Base-by-base conservation (phyloP, 202 grass and related monocot genomes). In the Panicum virgatum region DNA sequence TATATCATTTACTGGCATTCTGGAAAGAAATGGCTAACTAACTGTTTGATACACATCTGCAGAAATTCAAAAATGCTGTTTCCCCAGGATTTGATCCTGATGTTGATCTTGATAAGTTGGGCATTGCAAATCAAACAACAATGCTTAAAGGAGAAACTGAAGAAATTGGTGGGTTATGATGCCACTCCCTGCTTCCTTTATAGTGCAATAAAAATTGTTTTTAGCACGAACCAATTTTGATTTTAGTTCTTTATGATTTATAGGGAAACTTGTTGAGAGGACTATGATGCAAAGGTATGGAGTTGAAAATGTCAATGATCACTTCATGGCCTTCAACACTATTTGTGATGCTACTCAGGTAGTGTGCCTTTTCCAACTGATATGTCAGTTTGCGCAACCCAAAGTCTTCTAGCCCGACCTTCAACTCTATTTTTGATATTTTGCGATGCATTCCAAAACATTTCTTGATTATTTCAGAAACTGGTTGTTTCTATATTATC, bases 61-160 rank as follows among this genome's bases (percentile, higher is more conserved):
- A 99, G 96, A 99, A 99, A 96, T 99, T 99, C 78, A 96, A 96
- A 71, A 88, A 75, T 11, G 93, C 96, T 65, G 43, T 96, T 83
- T 96, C 96, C 76, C 64, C 80, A 29, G 96, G 91, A 89, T 96
- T 99, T 82, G 96, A 99, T 87, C 96, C 96, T 52, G 91, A 99
- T 93, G 81, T 94, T 75, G 91, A 99, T 77, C 85, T 99, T 65
- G 80, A 57, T 42, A 99, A 89, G 90, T 69, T 90, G 40, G 96
- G 96, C 16, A 99, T 99, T 89, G 96, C 96, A 72, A 99, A 99
- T 93, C 96, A 99, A 86, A 99, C 96, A 88, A 99, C 96, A 72
- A 99, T 99, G 96, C 89, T 99, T 69, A 99, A 99, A 92, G 93
- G 96, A 80, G 96, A 99, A 90, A 99, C 96, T 76, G 96, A 99